Base-by-base conservation (phyloP, 176 grass and related monocot species). In the Calamus simplicifolius region DNA sequence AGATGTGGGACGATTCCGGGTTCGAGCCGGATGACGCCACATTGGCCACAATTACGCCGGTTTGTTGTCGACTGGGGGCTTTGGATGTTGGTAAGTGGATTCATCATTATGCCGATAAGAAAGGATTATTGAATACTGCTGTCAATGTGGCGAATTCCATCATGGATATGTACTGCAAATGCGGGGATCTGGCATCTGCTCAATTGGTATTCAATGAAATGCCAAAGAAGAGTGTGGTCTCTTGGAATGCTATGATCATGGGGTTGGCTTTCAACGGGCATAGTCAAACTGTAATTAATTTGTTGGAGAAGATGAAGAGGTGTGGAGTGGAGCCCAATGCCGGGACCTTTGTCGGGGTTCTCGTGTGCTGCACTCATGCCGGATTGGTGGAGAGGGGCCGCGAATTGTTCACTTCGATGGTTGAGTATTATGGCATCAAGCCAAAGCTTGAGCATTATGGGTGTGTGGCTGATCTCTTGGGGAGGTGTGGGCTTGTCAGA, bases 81-180 rank as follows among this genome's bases (percentile, higher is more conserved):
- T 30, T 65, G 26, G 51, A 62, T 1, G 55, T 60, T 2, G 85
- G 85, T 25, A 73, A 43, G 16, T 80, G 63, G 73, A 77, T 43
- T 2, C 80, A 80, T 49, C 62, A 76, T 53, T 76, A 80, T 15
- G 80, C 80, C 0, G 67, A 10, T 4, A 76, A 59, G 48, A 66
- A 23, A 5, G 64, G 73, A 0, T 19, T 84, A n/a, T 3, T 80
- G 23, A 63, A 70, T 0, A 21, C 49, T 19, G 52, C 66, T 1
- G 56, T 80, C 15, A 51, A 80, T 61, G 80, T 84, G 67, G 77
- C 62, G 4, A 89, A 89, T 58, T 70, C 73, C 1, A 51, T 89
- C 23, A 19, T 89, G 10, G 80, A 84, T 27, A 89, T 89, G 85
- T 80, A 84, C 18, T 89, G n/a, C n/a, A n/a, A n/a, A n/a, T n/a